Base-by-base conservation (phyloP, 345 rosid genomes). In the Citrus reticulata region DNA sequence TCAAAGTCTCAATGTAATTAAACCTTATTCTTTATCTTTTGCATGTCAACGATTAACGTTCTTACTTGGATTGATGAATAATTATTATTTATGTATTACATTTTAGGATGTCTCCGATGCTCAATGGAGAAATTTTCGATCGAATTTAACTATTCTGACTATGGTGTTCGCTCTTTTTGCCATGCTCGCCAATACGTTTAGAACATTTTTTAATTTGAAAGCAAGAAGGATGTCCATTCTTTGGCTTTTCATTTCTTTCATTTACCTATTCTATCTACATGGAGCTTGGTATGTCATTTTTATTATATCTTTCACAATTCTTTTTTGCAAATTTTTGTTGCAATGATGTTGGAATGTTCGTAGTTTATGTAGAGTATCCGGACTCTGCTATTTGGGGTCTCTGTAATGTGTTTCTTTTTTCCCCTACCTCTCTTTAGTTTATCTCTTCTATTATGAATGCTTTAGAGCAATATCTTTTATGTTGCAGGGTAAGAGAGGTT, bases 51-150 rank as follows among this genome's bases (percentile, higher is more conserved):
- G 39, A 60, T 9, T 35, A 24, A 9, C 2, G 17, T 19, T 74
- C 37, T 37, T 7, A 4, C 55, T 40, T 42, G 30, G 1, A 51
- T 68, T 73, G 34, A 1, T 72, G 35, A 10, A 4, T 72, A 61
- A 39, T 25, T 46, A 14, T 17, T 32, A n/a, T 29, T 24, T 20
- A 27, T 61, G 32, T 30, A 19, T 24, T 0, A 64, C n/a, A 4
- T 51, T 51, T 35, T 71, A 95, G 96, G 98, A 95, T 84, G 85
- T 78, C 7, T 91, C 97, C 1, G 98, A 95, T 85, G 90, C 92
- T 39, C 98, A 93, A 68, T 95, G 99, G 98, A 87, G 98, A 80
- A 93, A 91, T 19, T 91, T 93, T 68, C 93, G 94, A 9, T 91
- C 87, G 9, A 95, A 95, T 82, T 80, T 95, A 80, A 94, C 93